Conservation (phyloP, 2,329 filamentous ascomycete species). For the Fusarium floridanum region DNA sequence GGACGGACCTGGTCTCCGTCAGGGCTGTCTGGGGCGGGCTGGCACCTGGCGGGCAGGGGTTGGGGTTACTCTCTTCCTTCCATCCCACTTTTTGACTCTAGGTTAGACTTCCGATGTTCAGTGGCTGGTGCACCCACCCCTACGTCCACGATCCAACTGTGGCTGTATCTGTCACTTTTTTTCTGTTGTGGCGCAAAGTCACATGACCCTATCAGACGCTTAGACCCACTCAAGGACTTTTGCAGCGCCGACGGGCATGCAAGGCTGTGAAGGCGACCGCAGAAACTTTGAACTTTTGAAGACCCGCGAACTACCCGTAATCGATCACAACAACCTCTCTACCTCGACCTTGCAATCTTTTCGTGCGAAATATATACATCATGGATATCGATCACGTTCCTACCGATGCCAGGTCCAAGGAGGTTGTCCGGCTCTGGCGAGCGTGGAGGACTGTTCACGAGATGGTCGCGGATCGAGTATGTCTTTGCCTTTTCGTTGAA, state of each 20-base stretch:
- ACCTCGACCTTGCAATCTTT: too few relatives aligned
- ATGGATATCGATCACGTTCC: slow-evolving; percentile 59
- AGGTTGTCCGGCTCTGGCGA: slow-evolving; percentile 84
- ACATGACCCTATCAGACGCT: slow-evolving; percentile 39
- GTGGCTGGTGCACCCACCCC: slow-evolving; percentile 10
- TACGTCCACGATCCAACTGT: background rate
- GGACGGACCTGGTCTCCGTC: background rate
- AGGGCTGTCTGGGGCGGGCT: background rate
- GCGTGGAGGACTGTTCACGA: slow-evolving; percentile 94
- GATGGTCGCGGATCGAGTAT: slow-evolving; percentile 91
- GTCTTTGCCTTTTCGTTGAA: slow-evolving; percentile 17
- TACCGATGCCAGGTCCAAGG: slow-evolving; percentile 65
- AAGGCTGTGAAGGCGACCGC: slow-evolving; percentile 41
- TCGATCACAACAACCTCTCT: slow-evolving; percentile 1
- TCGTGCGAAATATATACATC: slow-evolving; percentile 1
- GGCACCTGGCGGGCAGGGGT: slow-evolving; percentile 16
- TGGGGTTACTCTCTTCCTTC: slow-evolving; percentile 10
- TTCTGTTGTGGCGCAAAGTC: slow-evolving; percentile 26
- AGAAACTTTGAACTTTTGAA: slow-evolving; percentile 2
- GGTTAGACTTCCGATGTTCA: background rate
- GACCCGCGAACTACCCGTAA: slow-evolving; percentile 9
- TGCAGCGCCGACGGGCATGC: slow-evolving; percentile 43
- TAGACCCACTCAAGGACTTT: slow-evolving; percentile 42
- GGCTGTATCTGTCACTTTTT: background rate
- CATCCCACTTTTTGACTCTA: slow-evolving; percentile 11